Conservation (phyloP, 129 eudicot genomes). For the Arctium lappa region DNA sequence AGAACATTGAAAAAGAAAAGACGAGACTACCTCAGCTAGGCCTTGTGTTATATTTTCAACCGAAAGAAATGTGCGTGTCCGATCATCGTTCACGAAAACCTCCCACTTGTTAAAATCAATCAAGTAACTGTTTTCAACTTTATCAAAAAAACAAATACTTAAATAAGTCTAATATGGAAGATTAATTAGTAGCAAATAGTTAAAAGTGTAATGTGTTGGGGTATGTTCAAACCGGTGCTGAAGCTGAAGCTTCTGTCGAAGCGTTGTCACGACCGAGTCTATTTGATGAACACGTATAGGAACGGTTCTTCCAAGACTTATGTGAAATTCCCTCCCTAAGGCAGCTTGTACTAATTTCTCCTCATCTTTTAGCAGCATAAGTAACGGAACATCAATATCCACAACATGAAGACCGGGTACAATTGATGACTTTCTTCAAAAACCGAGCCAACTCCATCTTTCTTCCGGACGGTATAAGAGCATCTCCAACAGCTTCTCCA, state of each 20-base stretch:
- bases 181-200: background rate
- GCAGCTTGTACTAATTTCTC: conserved; percentile 57
- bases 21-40: conserved; percentile 54
- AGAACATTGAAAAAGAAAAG: background rate
- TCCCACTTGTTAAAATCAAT: conserved; percentile 86
- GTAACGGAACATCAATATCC: conserved; percentile 70
- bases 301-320: conserved; percentile 93
- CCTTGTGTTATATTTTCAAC: conserved; percentile 66
- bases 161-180: background rate
- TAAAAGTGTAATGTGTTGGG: background rate
- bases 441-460: conserved; percentile 61
- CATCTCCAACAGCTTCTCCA: too few relatives aligned
- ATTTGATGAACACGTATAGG: conserved; percentile 89
- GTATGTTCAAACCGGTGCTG: conserved; percentile 50
- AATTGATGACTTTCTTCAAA: conserved; percentile 43
- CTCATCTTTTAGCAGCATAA: conserved; percentile 44
- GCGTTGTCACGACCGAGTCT: conserved; percentile 74
- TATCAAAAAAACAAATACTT: background rate
- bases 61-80: conserved; percentile 76
- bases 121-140: conserved; percentile 56
- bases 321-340: conserved; percentile 79
- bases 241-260: conserved; percentile 73
- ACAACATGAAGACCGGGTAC: conserved; percentile 71
- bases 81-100: conserved; percentile 86
- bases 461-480: conserved; percentile 55